phyloP scores from a whole-genome alignment of 2,329 filamentous ascomycete species.

The Leptographium radiaticola region DNA sequence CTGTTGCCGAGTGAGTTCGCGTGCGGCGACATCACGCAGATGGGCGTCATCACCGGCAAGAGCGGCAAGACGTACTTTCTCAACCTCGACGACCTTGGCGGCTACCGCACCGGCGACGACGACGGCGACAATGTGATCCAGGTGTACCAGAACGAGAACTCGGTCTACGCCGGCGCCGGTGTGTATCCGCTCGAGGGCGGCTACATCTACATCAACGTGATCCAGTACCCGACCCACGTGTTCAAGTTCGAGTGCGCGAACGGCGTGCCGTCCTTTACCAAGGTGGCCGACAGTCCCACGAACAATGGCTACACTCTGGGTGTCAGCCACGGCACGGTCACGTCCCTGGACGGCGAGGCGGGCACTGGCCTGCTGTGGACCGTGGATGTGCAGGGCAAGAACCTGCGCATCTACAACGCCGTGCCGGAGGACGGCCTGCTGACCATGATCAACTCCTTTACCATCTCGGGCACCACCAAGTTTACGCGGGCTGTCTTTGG shows the following conservation, averaged over 20 bases:
- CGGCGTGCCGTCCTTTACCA: conserved; percentile 39
- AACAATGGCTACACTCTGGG: conserved; percentile 40
- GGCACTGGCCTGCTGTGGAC: conserved; percentile 45
- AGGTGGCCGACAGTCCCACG: conserved; percentile 34
- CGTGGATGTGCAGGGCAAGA: conserved; percentile 38
- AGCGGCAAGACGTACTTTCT: conserved; percentile 36
- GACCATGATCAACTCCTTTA: conserved; percentile 35
- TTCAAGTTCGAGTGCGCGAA: conserved; percentile 43
- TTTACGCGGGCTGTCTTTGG: conserved; percentile 46
- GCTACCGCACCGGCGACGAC: conserved; percentile 31
- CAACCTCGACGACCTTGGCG: conserved; percentile 33
- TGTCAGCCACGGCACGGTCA: conserved; percentile 42
- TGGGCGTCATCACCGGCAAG: conserved; percentile 35
- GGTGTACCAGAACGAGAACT: conserved; percentile 31
- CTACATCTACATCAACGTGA: conserved; percentile 37
- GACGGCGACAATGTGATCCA: conserved; percentile 29
- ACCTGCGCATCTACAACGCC: conserved; percentile 78
- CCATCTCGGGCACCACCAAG: conserved; percentile 37
- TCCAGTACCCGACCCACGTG: conserved; percentile 39
- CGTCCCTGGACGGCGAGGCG: conserved; percentile 36
- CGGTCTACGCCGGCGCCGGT: conserved; percentile 33
- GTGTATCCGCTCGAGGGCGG: conserved; percentile 32
- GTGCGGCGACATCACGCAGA: conserved; percentile 29
- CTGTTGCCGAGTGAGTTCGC: conserved; percentile 29
- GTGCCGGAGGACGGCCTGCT: conserved; percentile 39